Conservation (phyloP, 106 monocot species). For the Narthecium ossifragum region DNA sequence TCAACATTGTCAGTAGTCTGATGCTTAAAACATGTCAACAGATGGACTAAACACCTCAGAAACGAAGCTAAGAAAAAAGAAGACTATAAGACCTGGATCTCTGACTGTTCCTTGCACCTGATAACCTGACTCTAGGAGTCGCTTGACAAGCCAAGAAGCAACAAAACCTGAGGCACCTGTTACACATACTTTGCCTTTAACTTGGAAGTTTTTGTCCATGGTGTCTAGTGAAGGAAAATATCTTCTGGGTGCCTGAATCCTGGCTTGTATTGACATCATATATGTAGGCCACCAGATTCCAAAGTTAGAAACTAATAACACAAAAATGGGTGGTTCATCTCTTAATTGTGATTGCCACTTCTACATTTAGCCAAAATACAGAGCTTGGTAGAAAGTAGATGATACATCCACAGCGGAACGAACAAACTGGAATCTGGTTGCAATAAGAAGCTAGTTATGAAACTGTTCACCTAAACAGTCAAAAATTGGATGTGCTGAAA, state of each 20-base stretch:
- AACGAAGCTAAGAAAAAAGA: background rate
- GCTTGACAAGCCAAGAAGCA: slow-evolving; percentile 23
- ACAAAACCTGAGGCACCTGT: slow-evolving; percentile 24
- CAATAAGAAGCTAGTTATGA: background rate
- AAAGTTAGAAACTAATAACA: background rate
- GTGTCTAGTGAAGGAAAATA: background rate
- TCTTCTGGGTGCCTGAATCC: too few relatives aligned
- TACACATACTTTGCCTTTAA: slow-evolving; percentile 16
- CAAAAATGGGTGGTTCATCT: background rate
- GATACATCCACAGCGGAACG: background rate
- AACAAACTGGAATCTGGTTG: background rate
- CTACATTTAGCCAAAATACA: background rate
- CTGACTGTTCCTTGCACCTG: slow-evolving; percentile 26
- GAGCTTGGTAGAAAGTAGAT: background rate
- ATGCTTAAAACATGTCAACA: too few relatives aligned
- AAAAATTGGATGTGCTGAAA: too few relatives aligned
- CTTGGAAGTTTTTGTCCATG: slow-evolving; percentile 1
- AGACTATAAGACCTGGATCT: slow-evolving; percentile 21
- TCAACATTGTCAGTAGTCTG: too few relatives aligned
- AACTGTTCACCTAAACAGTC: background rate
- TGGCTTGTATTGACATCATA: too few relatives aligned
- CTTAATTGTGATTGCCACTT: background rate
- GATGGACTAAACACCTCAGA: too few relatives aligned
- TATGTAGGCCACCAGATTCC: too few relatives aligned
- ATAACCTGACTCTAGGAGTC: slow-evolving; percentile 14